Evolutionary conservation across 2,329 filamentous ascomycete genomes (phyloP).

Genomic region (Colletotrichum theobromicola): DNA sequence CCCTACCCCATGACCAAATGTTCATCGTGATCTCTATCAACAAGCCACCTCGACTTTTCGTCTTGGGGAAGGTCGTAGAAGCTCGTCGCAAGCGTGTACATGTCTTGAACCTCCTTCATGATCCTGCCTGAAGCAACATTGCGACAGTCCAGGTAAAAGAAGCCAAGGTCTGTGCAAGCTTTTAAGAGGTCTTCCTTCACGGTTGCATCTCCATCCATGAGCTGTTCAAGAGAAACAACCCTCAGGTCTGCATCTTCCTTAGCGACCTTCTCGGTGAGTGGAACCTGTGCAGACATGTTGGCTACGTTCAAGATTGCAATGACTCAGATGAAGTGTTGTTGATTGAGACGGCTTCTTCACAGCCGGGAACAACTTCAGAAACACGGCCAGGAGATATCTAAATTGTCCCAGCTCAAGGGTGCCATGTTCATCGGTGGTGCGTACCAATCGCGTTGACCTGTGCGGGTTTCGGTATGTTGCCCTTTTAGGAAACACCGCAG

Average conservation of each 20-base stretch:
- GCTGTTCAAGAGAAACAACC: background rate
- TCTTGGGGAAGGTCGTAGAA: background rate
- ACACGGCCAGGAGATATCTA: background rate
- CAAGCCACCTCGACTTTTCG: background rate
- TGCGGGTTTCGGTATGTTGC: background rate
- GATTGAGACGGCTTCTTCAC: background rate
- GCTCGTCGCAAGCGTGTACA: background rate
- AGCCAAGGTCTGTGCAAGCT: conserved; percentile 1
- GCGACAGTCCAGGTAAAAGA: background rate
- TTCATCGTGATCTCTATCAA: conserved; percentile 4
- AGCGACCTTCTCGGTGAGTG: background rate
- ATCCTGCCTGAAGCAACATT: background rate
- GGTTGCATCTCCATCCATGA: background rate
- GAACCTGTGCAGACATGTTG: background rate
- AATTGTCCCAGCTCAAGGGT: background rate
- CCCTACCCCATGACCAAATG: background rate
- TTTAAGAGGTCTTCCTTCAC: background rate
- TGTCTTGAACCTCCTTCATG: background rate
- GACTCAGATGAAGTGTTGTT: background rate
- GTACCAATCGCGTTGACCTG: background rate
- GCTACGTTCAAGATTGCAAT: background rate
- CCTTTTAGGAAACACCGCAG: background rate
- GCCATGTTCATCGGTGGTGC: background rate
- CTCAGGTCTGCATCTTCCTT: background rate
- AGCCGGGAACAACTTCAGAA: background rate